phyloP scores from a whole-genome alignment of 2,329 filamentous ascomycete species.

The Bipolaris zeicola region DNA sequence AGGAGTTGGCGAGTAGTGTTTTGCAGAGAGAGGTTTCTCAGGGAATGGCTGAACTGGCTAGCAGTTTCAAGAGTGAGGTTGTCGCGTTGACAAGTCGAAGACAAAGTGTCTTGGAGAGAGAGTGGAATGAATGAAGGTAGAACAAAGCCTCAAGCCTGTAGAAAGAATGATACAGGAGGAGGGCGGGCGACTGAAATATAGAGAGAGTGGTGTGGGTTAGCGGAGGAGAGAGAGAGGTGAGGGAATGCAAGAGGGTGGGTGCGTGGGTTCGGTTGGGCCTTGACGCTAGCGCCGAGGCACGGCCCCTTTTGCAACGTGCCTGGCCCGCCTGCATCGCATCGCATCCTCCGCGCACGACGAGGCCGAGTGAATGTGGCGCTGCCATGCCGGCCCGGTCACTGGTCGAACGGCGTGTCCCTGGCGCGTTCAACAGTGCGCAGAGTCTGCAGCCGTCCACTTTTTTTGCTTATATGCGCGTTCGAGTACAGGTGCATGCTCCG shows the following conservation, averaged over 20 bases:
- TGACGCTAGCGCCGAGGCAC: conserved; percentile 11
- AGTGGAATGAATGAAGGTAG: conserved; percentile 36
- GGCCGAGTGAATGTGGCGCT: conserved; percentile 22
- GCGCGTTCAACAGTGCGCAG: conserved; percentile 27
- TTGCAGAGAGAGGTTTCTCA: conserved; percentile 19
- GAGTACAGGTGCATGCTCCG: background rate
- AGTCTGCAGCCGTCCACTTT: background rate
- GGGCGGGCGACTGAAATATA: conserved; percentile 27
- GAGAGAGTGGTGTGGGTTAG: conserved; percentile 27
- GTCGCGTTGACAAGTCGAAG: conserved; percentile 35
- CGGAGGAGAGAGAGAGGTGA: conserved; percentile 10
- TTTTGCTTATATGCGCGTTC: conserved; percentile 8
- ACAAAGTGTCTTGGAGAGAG: conserved; percentile 38
- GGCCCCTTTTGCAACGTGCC: conserved; percentile 27
- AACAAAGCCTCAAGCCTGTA: conserved; percentile 49
- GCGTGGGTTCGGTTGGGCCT: conserved; percentile 8
- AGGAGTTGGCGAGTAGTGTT: conserved; percentile 21
- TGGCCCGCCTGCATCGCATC: conserved; percentile 14
- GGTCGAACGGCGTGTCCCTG: conserved; percentile 28
- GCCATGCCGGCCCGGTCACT: conserved; percentile 27
- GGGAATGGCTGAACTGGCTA: conserved; percentile 42
- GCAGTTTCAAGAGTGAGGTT: conserved; percentile 36
- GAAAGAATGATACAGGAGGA: conserved; percentile 25
- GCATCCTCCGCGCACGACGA: conserved; percentile 28
- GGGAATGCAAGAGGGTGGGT: background rate